phyloP scores from a whole-genome alignment of 2,329 filamentous ascomycete species.

The Aspergillus glaucus region DNA sequence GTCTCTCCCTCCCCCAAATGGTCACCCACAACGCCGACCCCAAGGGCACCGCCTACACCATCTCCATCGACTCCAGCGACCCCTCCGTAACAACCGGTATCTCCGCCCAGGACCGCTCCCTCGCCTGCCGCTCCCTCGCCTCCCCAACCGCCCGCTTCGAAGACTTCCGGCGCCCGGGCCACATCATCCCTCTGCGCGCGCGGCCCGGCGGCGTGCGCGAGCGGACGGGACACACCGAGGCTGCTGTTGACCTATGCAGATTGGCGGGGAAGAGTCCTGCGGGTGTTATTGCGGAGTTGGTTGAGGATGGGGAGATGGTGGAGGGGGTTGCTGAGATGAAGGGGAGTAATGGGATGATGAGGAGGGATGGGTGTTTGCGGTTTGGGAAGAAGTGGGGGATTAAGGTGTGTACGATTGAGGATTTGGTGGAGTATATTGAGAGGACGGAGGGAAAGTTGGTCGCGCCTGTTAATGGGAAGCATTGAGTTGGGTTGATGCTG shows the following conservation, averaged over 20 bases:
- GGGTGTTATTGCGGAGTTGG: conserved; percentile 83
- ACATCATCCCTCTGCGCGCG: conserved; percentile 80
- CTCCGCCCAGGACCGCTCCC: conserved; percentile 75
- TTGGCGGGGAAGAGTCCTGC: conserved; percentile 70
- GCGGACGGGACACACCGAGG: conserved; percentile 84
- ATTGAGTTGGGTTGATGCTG: conserved; percentile 14
- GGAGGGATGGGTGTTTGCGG: conserved; percentile 75
- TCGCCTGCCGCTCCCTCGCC: conserved; percentile 74
- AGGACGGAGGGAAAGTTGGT: conserved; percentile 55
- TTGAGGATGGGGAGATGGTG: conserved; percentile 74
- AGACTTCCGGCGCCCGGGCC: conserved; percentile 75
- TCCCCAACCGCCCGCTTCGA: conserved; percentile 51
- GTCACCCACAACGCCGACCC: conserved; percentile 72
- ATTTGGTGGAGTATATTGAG: conserved; percentile 73
- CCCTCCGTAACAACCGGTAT: conserved; percentile 79
- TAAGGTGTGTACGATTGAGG: conserved; percentile 92
- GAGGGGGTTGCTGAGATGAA: conserved; percentile 59
- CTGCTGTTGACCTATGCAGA: conserved; percentile 81
- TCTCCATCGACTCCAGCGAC: conserved; percentile 76
- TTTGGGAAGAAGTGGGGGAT: conserved; percentile 87
- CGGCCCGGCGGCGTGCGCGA: conserved; percentile 72
- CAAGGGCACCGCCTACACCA: conserved; percentile 85
- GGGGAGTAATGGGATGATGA: conserved; percentile 76
- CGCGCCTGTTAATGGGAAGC: conserved; percentile 28
- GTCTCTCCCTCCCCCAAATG: conserved; percentile 83